phyloP scores from a whole-genome alignment of 2,329 filamentous ascomycete genomes.

The Penicillium sp. region DNA sequence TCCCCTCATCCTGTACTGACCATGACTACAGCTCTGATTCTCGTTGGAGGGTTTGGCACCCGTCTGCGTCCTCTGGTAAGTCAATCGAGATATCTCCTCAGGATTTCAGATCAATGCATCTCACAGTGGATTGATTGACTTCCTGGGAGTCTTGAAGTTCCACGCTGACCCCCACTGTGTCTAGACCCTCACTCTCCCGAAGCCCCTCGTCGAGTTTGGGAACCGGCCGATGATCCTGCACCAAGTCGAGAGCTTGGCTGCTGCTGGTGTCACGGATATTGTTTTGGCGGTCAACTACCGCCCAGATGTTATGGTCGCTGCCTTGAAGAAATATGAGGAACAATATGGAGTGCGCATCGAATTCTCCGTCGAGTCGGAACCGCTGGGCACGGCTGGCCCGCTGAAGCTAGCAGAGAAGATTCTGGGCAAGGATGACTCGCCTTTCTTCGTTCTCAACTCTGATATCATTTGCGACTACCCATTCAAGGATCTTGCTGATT shows the following conservation, averaged over 20 bases:
- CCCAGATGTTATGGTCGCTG: conserved; percentile 93
- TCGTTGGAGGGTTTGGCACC: conserved; percentile 97
- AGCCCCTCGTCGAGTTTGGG: conserved; percentile 94
- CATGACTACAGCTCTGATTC: conserved; percentile 71
- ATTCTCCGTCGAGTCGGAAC: conserved; percentile 94
- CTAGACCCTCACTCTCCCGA: conserved; percentile 91
- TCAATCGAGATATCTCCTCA: conserved; percentile 23
- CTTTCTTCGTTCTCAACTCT: conserved; percentile 98
- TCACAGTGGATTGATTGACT: not conserved
- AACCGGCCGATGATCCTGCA: conserved; percentile 99
- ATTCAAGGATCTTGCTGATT: conserved; percentile 79
- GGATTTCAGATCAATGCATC: conserved; percentile 7
- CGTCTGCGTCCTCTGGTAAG: conserved; percentile 90
- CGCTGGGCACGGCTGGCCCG: conserved; percentile 88
- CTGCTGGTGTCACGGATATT: conserved; percentile 92
- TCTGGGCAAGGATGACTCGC: conserved; percentile 83
- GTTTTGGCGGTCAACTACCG: conserved; percentile 98
- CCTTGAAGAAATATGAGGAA: conserved; percentile 88
- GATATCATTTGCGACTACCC: conserved; percentile 98
- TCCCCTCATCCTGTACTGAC: conserved; percentile 13
- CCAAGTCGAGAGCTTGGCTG: conserved; percentile 90
- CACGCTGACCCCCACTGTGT: conserved; percentile 4
- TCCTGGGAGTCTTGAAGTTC: not conserved
- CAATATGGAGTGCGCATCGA: conserved; percentile 91
- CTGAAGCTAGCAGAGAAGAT: conserved; percentile 92